Evolutionary conservation across 2,329 filamentous ascomycete species (phyloP).

Genomic region (Talaromyces funiculosus): DNA sequence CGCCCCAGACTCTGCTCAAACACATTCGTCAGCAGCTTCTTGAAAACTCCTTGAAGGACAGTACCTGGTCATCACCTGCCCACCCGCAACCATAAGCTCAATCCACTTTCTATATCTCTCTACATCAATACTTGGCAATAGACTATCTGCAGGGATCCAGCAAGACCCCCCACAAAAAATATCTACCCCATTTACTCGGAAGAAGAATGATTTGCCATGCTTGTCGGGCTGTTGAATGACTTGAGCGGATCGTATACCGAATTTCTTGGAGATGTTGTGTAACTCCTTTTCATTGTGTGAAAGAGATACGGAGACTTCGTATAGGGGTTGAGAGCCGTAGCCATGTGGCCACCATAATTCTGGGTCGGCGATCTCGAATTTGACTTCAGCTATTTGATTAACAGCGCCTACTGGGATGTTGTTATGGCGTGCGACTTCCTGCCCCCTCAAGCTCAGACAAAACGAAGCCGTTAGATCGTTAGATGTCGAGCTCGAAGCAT

Average conservation of each 20-base stretch:
- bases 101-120: slow-evolving; percentile 57
- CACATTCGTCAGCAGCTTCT: not conserved
- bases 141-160: slow-evolving; percentile 62
- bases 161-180: slow-evolving; percentile 61
- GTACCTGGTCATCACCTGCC: slow-evolving; percentile 51
- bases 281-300: slow-evolving; percentile 35
- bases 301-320: slow-evolving; percentile 46
- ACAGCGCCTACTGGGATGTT: slow-evolving; percentile 21
- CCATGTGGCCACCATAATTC: slow-evolving; percentile 56
- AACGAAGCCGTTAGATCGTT: slow-evolving; percentile 7
- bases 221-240: slow-evolving; percentile 33
- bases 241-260: slow-evolving; percentile 51
- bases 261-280: slow-evolving; percentile 44
- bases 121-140: slow-evolving; percentile 51
- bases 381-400: slow-evolving; percentile 7
- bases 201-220: slow-evolving; percentile 58
- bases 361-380: slow-evolving; percentile 33
- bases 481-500: slow-evolving; percentile 19
- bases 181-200: slow-evolving; percentile 60
- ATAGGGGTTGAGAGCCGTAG: slow-evolving; percentile 54
- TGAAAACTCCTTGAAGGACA: not conserved
- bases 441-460: not conserved
- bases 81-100: slow-evolving; percentile 54
- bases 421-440: slow-evolving; percentile 34
- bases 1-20: slow-evolving; percentile 55